phyloP scores from a whole-genome alignment of 768 basidiomycete genomes.

The Pleurotus tuber-regium region DNA sequence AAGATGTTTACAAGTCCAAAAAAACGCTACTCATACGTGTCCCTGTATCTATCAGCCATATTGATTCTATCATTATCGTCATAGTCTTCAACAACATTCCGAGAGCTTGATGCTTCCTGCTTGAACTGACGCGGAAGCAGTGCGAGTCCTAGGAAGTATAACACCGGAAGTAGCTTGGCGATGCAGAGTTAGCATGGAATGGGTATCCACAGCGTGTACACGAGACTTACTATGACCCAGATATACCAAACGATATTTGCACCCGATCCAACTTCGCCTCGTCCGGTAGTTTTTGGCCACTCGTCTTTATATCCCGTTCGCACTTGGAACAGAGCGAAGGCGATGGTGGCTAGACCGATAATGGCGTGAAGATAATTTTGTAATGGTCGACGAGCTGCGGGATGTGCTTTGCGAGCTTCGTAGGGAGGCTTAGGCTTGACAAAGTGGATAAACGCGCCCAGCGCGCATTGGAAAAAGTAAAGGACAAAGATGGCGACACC shows the following conservation, averaged over 20 bases:
- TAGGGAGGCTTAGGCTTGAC: slow-evolving; percentile 37
- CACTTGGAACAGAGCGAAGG: slow-evolving; percentile 48
- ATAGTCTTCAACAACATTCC: background rate
- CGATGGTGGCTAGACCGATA: slow-evolving; percentile 49
- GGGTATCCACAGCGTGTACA: background rate
- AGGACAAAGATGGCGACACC: slow-evolving; percentile 50
- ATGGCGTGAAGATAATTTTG: slow-evolving; percentile 61
- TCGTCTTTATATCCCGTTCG: slow-evolving; percentile 44
- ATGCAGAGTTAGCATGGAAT: background rate
- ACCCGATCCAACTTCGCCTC: slow-evolving; percentile 30
- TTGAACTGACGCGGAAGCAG: slow-evolving; percentile 45
- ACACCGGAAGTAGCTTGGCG: slow-evolving; percentile 39
- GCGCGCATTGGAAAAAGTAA: slow-evolving; percentile 43
- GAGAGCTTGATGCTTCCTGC: slow-evolving; percentile 31
- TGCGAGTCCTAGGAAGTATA: slow-evolving; percentile 39
- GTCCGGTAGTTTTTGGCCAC: slow-evolving; percentile 47
- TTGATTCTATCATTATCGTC: background rate
- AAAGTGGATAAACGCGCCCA: slow-evolving; percentile 55
- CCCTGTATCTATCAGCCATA: background rate
- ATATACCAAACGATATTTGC: slow-evolving; percentile 42
- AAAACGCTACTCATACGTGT: too few species aligned
- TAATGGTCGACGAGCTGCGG: slow-evolving; percentile 32
- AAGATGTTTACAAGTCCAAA: too few species aligned
- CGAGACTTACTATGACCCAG: slow-evolving; percentile 46
- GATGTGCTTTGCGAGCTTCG: slow-evolving; percentile 9